These are phyloP conservation scores for Fusarium ramigenum DNA, from an alignment of 2,329 filamentous ascomycete species.

Conservation along the genomic window DNA sequence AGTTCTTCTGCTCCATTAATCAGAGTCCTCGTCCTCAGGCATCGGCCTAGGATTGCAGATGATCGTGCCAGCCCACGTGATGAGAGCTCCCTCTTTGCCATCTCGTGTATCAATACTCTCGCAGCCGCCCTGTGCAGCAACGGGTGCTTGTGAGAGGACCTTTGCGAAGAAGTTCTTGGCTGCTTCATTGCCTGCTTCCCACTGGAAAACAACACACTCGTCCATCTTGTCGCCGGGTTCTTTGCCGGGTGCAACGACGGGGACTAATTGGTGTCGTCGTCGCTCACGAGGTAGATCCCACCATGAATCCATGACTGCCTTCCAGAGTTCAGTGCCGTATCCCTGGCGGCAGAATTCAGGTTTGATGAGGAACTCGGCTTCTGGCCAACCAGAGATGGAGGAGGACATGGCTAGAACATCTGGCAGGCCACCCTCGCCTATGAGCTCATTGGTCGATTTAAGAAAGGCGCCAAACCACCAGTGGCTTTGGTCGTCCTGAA, in stretches of 20 bases:
- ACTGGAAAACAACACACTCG: slow-evolving; percentile 23
- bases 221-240: slow-evolving; percentile 24
- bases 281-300: slow-evolving; percentile 27
- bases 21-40: slow-evolving; percentile 1
- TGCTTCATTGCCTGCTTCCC: slow-evolving; percentile 20
- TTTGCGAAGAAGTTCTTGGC: slow-evolving; percentile 28
- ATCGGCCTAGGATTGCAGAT: slow-evolving; percentile 7
- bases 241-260: neutral
- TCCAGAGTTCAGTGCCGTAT: slow-evolving; percentile 27
- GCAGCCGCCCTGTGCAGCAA: slow-evolving; percentile 12
- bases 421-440: slow-evolving; percentile 27
- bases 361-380: slow-evolving; percentile 31
- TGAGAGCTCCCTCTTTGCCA: slow-evolving; percentile 17
- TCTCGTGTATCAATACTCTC: slow-evolving; percentile 28
- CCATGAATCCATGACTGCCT: slow-evolving; percentile 26
- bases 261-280: slow-evolving; percentile 20
- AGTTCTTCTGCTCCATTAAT: neutral
- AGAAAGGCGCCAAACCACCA: slow-evolving; percentile 34
- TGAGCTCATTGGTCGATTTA: slow-evolving; percentile 24
- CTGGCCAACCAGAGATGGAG: slow-evolving; percentile 29
- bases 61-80: slow-evolving; percentile 15
- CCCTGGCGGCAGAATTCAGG: slow-evolving; percentile 26
- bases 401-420: slow-evolving; percentile 22
- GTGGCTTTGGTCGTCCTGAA: slow-evolving; percentile 16
- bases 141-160: slow-evolving; percentile 17